Evolutionary conservation across 2,329 filamentous ascomycete species (phyloP).

Genomic region (Penicillium corylophilum): DNA sequence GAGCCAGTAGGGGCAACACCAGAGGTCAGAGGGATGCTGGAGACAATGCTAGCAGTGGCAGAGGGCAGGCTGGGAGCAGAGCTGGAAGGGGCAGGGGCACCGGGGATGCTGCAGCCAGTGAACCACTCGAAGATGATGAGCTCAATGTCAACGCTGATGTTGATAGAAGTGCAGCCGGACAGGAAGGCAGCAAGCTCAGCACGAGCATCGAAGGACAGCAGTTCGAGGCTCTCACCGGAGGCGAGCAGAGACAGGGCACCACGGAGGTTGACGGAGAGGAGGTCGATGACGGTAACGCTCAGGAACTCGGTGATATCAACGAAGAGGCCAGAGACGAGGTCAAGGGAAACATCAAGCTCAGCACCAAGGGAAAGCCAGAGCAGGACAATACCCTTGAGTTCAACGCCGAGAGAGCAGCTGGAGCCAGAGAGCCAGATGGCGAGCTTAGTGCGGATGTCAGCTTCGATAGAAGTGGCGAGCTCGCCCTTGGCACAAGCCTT

Average conservation of each 20-base stretch:
- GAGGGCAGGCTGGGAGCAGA: slow-evolving; percentile 21
- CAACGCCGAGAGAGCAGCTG: slow-evolving; percentile 33
- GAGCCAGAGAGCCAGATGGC: slow-evolving; percentile 34
- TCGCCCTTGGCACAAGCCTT: slow-evolving; percentile 30
- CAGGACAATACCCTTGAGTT: slow-evolving; percentile 38
- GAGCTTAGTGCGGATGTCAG: slow-evolving; percentile 32
- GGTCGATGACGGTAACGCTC: slow-evolving; percentile 25
- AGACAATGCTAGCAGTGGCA: slow-evolving; percentile 6
- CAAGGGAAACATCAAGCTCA: slow-evolving; percentile 27
- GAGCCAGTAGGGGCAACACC: slow-evolving; percentile 7
- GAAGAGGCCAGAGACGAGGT: slow-evolving; percentile 28
- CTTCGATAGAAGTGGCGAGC: slow-evolving; percentile 26
- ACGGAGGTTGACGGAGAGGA: slow-evolving; percentile 32
- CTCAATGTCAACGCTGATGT: slow-evolving; percentile 44
- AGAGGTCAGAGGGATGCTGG: slow-evolving; percentile 8
- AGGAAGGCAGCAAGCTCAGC: slow-evolving; percentile 39
- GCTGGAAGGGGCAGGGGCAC: slow-evolving; percentile 18
- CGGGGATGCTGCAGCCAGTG: slow-evolving; percentile 31
- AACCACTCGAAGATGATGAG: slow-evolving; percentile 49
- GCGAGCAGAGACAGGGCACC: slow-evolving; percentile 32
- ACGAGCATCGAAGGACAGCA: slow-evolving; percentile 33
- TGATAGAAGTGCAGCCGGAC: slow-evolving; percentile 27
- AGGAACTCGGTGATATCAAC: slow-evolving; percentile 32
- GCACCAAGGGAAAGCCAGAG: slow-evolving; percentile 38
- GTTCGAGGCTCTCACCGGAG: slow-evolving; percentile 34